Conservation (phyloP, 371 early-diverging fungal species). For the Apophysomyces sp. region DNA sequence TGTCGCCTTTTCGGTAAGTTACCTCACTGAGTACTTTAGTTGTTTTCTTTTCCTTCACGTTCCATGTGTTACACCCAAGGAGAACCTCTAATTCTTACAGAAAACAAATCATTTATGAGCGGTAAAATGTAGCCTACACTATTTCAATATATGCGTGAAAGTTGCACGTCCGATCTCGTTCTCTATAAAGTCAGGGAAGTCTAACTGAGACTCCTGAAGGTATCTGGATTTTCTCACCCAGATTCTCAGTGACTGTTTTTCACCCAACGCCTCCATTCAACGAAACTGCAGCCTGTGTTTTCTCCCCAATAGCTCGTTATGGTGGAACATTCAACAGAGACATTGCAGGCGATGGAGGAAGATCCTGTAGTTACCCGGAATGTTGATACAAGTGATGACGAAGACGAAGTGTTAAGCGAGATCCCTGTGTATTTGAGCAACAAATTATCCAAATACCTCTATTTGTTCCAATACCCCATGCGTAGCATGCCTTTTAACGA, state of each 20-base stretch:
- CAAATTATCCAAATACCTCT: slow-evolving; percentile 66
- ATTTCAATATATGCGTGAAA: too few relatives aligned
- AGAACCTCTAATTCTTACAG: too few relatives aligned
- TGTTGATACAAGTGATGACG: slow-evolving; percentile 31
- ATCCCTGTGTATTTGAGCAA: slow-evolving; percentile 77
- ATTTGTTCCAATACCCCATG: slow-evolving; percentile 86
- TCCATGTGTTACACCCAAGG: too few relatives aligned
- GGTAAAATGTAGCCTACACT: too few relatives aligned
- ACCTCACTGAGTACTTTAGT: too few relatives aligned
- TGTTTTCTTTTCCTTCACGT: too few relatives aligned
- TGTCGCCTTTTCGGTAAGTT: too few relatives aligned
- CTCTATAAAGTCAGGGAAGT: too few relatives aligned
- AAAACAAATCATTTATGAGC: too few relatives aligned
- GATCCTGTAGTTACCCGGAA: not conserved
- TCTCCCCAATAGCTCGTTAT: not conserved
- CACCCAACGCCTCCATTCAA: not conserved
- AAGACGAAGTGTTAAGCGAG: slow-evolving; percentile 76
- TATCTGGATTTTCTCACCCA: too few relatives aligned
- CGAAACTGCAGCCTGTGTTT: not conserved
- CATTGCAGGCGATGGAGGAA: not conserved
- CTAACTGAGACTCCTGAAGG: too few relatives aligned
- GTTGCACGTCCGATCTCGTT: too few relatives aligned
- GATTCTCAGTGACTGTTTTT: not conserved
- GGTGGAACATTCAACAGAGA: not conserved
- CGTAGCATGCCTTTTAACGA: slow-evolving; percentile 52